These are phyloP conservation scores for Eleusine indica DNA, from an alignment of 176 grass and related monocot genomes.

Conservation along the genomic window DNA sequence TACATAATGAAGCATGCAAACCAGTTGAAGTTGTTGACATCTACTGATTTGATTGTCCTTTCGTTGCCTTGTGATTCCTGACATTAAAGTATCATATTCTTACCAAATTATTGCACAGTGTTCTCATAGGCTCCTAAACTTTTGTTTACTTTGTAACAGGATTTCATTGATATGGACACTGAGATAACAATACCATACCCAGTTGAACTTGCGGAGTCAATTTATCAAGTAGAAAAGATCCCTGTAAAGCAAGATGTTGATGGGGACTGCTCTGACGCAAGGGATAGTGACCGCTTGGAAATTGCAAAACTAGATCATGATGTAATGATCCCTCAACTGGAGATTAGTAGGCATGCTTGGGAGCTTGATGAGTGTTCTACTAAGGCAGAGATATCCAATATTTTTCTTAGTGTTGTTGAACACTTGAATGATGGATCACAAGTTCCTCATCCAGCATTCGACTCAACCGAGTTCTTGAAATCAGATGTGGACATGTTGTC, in stretches of 20 bases:
- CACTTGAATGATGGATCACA: conserved; percentile 52
- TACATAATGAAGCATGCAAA: conserved; percentile 30
- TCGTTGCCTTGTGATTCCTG: conserved; percentile 24
- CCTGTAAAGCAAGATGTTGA: conserved; percentile 44
- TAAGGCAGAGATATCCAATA: conserved; percentile 49
- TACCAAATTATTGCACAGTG: conserved; percentile 9
- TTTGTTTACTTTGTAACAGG: conserved; percentile 55
- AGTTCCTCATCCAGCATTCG: conserved; percentile 38
- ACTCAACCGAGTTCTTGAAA: conserved; percentile 63
- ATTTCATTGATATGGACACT: conserved; percentile 62
- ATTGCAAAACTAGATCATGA: conserved; percentile 43
- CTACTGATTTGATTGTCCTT: not conserved
- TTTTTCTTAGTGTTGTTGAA: conserved; percentile 59
- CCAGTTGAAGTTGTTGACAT: conserved; percentile 33
- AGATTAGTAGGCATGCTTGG: conserved; percentile 59
- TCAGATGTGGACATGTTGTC: conserved; percentile 62
- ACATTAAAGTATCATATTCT: conserved; percentile 28
- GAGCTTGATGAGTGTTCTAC: conserved; percentile 57
- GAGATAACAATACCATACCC: conserved; percentile 64
- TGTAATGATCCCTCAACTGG: conserved; percentile 66
- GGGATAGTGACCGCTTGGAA: conserved; percentile 31
- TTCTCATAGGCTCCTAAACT: conserved; percentile 22
- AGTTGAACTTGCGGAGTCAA: conserved; percentile 54
- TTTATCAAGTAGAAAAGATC: conserved; percentile 66
- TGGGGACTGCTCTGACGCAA: conserved; percentile 42